Evolutionary conservation across 2,329 filamentous ascomycete genomes (phyloP), one percentile per base, ranked within the genome.

Genomic region (Endocalyx cinctus): DNA sequence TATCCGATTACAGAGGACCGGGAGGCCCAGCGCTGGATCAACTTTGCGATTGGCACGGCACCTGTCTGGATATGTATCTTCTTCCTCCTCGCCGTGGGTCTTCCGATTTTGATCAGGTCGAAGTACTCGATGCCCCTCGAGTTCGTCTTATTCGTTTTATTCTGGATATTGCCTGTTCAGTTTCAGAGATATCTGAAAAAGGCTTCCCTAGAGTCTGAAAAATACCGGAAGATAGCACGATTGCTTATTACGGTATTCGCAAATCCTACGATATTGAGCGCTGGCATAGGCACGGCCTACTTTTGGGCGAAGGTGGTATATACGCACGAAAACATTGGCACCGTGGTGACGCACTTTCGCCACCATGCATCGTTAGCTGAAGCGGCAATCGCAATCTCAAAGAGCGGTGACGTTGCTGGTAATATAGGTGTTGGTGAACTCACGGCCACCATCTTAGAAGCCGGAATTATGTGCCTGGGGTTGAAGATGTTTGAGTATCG

Each of bases 401-500:
- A 36, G 5, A 43, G 45, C 10, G 30, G 35, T 15, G 30, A 39
- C 19, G 5, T 47, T 3, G 25, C 29, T 2, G 32, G 28, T 5
- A 38, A 55, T 23, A 41, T 58, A 11, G 55, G 55, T 4, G 51
- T 54, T 6, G 55, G 54, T 13, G 54, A 58, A 27, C 35, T 57
- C 6, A 46, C 52, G 7, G 38, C 40, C 7, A 40, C 48, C 2
- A 34, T 58, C 8, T 35, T 58, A 7, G 54, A 58, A 18, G 53
- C 54, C 5, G 55, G 55, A 8, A 55, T 58, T 18, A 45, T 51
- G 16, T 53, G 47, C 22, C 38, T 57, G 36, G 54, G 54, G 0
- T 48, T 58, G 39, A 58, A 58, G 39, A 57, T 58, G 49, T 58
- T 52, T 38, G 54, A 58, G 32, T 52, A 57, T 35, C 50, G 55